Evolutionary conservation across 352 stramenopile genomes (phyloP).

Genomic region (Globisporangium iwayamae): DNA sequence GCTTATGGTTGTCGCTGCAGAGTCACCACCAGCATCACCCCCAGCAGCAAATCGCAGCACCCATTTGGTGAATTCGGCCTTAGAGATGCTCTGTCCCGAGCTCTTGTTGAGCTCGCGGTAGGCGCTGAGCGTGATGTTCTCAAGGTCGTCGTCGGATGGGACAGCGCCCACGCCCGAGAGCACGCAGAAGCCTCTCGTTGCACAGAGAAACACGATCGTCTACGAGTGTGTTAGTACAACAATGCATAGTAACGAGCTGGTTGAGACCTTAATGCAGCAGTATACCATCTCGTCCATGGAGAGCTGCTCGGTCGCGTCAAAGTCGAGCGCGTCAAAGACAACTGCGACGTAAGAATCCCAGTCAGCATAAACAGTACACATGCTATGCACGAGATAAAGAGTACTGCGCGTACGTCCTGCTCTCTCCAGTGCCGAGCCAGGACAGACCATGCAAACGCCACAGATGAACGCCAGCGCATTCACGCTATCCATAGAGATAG

Average conservation of each 20-base stretch:
- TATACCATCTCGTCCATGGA: conserved; percentile 76
- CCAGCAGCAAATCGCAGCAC: conserved; percentile 30
- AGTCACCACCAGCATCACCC: background rate
- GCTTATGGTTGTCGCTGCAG: background rate
- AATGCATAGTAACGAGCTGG: background rate
- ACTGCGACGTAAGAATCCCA: conserved; percentile 27
- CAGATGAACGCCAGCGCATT: conserved; percentile 70
- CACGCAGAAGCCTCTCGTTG: conserved; percentile 44
- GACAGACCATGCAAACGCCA: conserved; percentile 40
- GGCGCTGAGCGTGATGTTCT: conserved; percentile 47
- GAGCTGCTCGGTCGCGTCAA: conserved; percentile 65
- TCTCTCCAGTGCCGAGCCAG: conserved; percentile 49
- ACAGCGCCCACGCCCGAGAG: conserved; percentile 39
- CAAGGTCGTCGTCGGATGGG: conserved; percentile 56
- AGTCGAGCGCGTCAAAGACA: conserved; percentile 74
- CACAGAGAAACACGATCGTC: conserved; percentile 67
- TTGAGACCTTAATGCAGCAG: background rate
- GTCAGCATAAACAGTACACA: background rate
- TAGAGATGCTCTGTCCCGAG: conserved; percentile 50
- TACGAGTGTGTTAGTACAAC: conserved; percentile 12
- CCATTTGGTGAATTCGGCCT: conserved; percentile 62
- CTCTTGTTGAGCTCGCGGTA: conserved; percentile 61
- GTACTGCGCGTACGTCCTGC: conserved; percentile 25
- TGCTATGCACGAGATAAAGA: background rate
- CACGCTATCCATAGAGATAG: conserved; percentile 26